phyloP scores from a whole-genome alignment of 768 basidiomycete species.

The Holtermanniella nyarrowii region DNA sequence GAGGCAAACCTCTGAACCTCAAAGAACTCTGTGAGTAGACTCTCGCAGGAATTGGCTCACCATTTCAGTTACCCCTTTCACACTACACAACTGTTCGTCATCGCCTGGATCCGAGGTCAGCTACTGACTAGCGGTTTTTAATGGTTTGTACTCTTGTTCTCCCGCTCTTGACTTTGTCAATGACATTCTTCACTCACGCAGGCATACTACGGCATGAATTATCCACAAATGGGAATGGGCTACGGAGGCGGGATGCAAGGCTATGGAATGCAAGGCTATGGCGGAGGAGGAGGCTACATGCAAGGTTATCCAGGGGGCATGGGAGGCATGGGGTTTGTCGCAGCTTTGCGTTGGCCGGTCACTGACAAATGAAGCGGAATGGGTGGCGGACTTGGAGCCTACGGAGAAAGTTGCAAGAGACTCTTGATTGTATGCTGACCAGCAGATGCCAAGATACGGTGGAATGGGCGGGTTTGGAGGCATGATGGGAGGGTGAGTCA shows the following conservation, averaged over 20 bases:
- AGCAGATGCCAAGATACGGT: not conserved
- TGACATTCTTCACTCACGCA: not conserved
- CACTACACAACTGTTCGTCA: not conserved
- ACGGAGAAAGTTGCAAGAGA: not conserved
- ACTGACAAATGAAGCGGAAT: not conserved
- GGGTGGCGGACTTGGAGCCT: not conserved
- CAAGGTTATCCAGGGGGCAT: too few species aligned
- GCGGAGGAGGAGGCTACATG: not conserved
- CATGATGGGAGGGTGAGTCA: too few species aligned
- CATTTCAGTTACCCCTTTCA: not conserved
- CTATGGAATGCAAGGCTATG: not conserved
- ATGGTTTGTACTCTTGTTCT: not conserved
- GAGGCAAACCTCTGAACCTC: too few species aligned
- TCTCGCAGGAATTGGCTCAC: not conserved
- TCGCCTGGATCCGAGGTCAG: not conserved
- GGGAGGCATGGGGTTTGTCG: not conserved
- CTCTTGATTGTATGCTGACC: too few species aligned
- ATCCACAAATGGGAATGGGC: not conserved
- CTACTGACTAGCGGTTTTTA: not conserved
- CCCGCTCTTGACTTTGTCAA: not conserved
- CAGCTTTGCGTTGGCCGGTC: not conserved
- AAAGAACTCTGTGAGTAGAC: too few species aligned
- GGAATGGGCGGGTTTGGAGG: not conserved
- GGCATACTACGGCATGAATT: not conserved
- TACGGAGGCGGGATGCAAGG: too few species aligned